A percentile compares a stretch with the other conserved stretches of the same genome.
Conservation (phyloP, 441 rosid species). For the Mallotus repandus region DNA sequence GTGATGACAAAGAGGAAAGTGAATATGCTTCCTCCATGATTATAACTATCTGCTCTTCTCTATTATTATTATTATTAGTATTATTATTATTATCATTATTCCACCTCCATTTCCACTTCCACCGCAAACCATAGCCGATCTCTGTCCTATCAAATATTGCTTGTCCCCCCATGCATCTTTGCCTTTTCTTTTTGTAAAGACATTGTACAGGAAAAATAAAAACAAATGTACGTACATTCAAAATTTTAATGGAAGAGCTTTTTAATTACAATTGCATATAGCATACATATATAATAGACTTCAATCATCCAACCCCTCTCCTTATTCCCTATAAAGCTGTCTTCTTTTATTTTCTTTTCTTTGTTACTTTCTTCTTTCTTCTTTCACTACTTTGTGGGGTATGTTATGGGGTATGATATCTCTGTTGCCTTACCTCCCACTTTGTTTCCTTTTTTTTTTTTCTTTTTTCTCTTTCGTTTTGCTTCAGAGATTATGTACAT, state of each 20-base stretch:
- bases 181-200: slow-evolving; percentile 19
- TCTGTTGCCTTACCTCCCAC: slow-evolving; percentile 45
- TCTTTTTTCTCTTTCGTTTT: slow-evolving; percentile 8
- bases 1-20: slow-evolving; percentile 83
- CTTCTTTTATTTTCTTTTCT: slow-evolving; percentile 13
- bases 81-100: slow-evolving; percentile 23
- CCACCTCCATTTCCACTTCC: slow-evolving; percentile 59
- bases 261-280: slow-evolving; percentile 12
- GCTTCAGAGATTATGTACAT: slow-evolving; percentile 16
- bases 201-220: neutral
- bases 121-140: slow-evolving; percentile 50
- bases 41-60: slow-evolving; percentile 44
- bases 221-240: slow-evolving; percentile 11
- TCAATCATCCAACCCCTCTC: slow-evolving; percentile 54
- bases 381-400: slow-evolving; percentile 39
- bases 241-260: slow-evolving; percentile 23
- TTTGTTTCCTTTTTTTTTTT: slow-evolving; percentile 33
- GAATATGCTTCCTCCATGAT: slow-evolving; percentile 73
- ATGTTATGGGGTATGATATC: slow-evolving; percentile 39
- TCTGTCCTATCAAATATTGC: slow-evolving; percentile 39
- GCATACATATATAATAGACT: slow-evolving; percentile 13
- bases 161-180: slow-evolving; percentile 17
- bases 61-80: slow-evolving; percentile 29
- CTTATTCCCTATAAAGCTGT: slow-evolving; percentile 72
- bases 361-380: slow-evolving; percentile 20